Base-by-base conservation (phyloP, 2,329 filamentous ascomycete species). In the Fusarium sp. region DNA sequence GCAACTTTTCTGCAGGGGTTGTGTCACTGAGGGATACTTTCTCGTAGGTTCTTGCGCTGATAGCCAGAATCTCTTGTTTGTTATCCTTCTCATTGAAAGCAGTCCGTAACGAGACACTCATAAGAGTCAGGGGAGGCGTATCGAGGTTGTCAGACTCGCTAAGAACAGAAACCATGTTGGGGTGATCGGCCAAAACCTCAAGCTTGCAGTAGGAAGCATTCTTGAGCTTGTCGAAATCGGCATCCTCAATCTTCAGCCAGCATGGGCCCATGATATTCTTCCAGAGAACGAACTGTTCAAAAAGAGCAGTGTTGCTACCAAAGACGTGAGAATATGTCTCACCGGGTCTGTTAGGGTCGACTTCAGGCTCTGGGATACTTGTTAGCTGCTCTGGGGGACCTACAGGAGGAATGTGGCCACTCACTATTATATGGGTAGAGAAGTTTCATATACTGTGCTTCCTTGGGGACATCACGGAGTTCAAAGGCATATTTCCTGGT, bases 221-320 rank as follows among this genome's bases (percentile, higher is more conserved):
- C 82, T 94, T 95, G 74, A 98, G 87, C 11, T 92, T 87, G 24
- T 89, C 88, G 79, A 97, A 98, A 80, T 98, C 91, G 35, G 93
- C 93, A 74, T 93, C 92, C 73, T 95, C 89, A 61, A 99, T 96
- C 79, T 92, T 95, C 50, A 99, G 88, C 96, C 96, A 99, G 81
- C 96, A 98, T 35, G 96, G 96, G 4, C 96, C 96, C 95, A 98
- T 99, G 76, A 99, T 93, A 79, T 97, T 97, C 84, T 98, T 98
- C 93, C 95, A 98, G 10, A 99, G 87, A 26, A 99, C 96, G 79
- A 99, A 99, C 77, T 99, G 96, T 82, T 99, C 96, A 77, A 99
- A 99, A 1, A 99, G 87, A 3, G 94, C 91, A 1, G 96, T 99
- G 81, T 96, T 97, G 63, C 93, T 92, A 33, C 97, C 96, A 75